phyloP scores from a whole-genome alignment of 2,329 filamentous ascomycete genomes.

The Xylaria sp. region DNA sequence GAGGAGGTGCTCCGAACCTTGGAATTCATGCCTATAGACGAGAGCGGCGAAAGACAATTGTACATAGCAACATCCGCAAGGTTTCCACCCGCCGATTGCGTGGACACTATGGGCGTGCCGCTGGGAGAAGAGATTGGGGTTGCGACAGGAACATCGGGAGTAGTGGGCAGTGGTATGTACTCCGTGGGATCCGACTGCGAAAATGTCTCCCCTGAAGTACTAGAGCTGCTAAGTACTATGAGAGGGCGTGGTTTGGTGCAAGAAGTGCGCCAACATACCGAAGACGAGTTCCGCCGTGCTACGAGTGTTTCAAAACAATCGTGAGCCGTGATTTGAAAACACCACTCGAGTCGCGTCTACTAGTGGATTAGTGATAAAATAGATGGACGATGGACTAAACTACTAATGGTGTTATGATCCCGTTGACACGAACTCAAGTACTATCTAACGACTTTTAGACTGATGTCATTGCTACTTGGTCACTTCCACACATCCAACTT shows the following conservation, averaged over 20 bases:
- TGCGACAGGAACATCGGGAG: conserved; percentile 27
- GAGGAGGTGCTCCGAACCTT: conserved; percentile 26
- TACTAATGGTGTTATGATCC: background rate
- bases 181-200: conserved; percentile 31
- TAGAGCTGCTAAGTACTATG: conserved; percentile 11
- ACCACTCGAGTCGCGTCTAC: background rate
- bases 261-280: conserved; percentile 28
- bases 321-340: background rate
- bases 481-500: background rate
- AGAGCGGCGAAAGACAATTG: conserved; percentile 30
- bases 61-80: conserved; percentile 30
- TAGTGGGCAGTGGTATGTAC: conserved; percentile 26
- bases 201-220: conserved; percentile 5
- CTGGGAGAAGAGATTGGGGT: conserved; percentile 11
- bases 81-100: conserved; percentile 22
- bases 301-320: background rate
- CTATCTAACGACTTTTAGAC: background rate
- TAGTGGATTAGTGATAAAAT: background rate
- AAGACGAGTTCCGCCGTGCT: conserved; percentile 30
- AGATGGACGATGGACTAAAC: background rate
- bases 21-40: conserved; percentile 22
- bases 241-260: conserved; percentile 18
- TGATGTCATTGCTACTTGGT: background rate
- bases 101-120: conserved; percentile 5
- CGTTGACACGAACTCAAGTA: background rate